Percentiles rank a stretch among this genome's conserved stretches.
These are phyloP conservation scores for Xenosphaeropsis pyriputrescens DNA, from an alignment of 2,329 filamentous ascomycete species.

Conservation along the genomic window DNA sequence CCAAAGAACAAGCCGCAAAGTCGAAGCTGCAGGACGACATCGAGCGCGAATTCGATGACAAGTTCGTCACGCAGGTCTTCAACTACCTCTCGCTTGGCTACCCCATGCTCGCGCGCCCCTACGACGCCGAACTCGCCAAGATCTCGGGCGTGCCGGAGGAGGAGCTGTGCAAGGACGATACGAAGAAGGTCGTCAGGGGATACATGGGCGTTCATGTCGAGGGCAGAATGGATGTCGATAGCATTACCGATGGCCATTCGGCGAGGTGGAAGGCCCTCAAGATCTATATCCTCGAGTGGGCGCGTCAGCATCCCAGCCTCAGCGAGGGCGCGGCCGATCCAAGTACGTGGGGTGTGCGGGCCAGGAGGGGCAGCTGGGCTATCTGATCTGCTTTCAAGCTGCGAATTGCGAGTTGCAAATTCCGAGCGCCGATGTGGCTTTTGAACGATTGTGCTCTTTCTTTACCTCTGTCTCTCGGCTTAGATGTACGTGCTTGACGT, in stretches of 20 bases:
- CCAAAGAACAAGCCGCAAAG: constrained; percentile 12
- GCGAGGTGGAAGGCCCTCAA: constrained; percentile 73
- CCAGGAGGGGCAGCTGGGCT: constrained; percentile 59
- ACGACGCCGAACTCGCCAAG: constrained; percentile 72
- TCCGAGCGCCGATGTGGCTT: too few relatives aligned
- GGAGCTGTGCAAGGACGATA: constrained; percentile 61
- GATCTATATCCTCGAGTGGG: constrained; percentile 81
- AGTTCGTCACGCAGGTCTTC: constrained; percentile 88
- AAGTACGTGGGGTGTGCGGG: constrained; percentile 53
- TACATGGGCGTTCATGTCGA: constrained; percentile 52
- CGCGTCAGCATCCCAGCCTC: constrained; percentile 67
- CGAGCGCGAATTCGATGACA: constrained; percentile 59
- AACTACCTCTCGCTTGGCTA: constrained; percentile 93
- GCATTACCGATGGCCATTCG: constrained; percentile 28
- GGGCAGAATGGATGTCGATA: constrained; percentile 23
- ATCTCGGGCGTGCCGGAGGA: constrained; percentile 57
- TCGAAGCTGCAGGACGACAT: constrained; percentile 20
- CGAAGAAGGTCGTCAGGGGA: constrained; percentile 48
- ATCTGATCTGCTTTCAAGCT: constrained; percentile 27
- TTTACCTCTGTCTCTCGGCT: too few relatives aligned
- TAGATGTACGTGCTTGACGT: too few relatives aligned
- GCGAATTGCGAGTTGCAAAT: too few relatives aligned
- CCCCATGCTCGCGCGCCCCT: constrained; percentile 68
- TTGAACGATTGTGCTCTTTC: too few relatives aligned
- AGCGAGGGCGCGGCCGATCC: constrained; percentile 34